phyloP scores from a whole-genome alignment of 2,329 filamentous ascomycete species.

The Torrubiella hemipterigena region DNA sequence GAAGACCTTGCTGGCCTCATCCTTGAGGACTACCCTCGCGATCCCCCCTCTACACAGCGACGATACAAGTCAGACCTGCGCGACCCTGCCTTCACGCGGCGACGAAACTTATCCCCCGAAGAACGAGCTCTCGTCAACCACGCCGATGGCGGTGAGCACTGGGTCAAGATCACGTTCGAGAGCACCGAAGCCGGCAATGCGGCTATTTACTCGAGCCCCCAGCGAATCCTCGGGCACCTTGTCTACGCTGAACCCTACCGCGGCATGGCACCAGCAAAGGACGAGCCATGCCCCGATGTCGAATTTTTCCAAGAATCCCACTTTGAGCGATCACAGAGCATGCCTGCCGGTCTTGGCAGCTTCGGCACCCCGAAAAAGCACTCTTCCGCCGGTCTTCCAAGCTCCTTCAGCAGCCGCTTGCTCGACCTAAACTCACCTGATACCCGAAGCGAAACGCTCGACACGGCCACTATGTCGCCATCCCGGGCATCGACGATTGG shows the following conservation, averaged over 20 bases:
- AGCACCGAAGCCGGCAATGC: conserved; percentile 58
- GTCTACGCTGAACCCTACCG: conserved; percentile 62
- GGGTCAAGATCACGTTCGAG: conserved; percentile 82
- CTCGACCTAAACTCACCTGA: conserved; percentile 28
- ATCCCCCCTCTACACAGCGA: conserved; percentile 58
- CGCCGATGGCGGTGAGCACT: conserved; percentile 76
- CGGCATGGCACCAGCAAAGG: conserved; percentile 49
- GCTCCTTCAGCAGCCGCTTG: conserved; percentile 23
- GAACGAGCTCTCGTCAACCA: conserved; percentile 71
- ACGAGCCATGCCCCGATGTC: conserved; percentile 48
- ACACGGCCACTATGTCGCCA: conserved; percentile 39
- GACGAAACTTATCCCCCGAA: conserved; percentile 52
- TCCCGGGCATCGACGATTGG: conserved; percentile 32
- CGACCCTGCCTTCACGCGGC: conserved; percentile 58
- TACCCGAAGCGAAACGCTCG: conserved; percentile 43
- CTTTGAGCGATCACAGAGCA: conserved; percentile 21
- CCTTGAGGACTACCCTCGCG: conserved; percentile 86
- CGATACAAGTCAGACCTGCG: conserved; percentile 65
- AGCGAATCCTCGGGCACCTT: conserved; percentile 57
- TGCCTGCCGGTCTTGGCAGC: conserved; percentile 17
- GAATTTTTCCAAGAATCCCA: conserved; percentile 22
- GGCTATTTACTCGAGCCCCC: conserved; percentile 58
- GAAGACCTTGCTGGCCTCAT: conserved; percentile 77
- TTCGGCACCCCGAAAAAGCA: conserved; percentile 17
- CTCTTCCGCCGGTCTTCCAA: conserved; percentile 16